Evolutionary conservation across 1,284 basidiomycete genomes (phyloP).

Genomic region (Fomitopsis palustris): DNA sequence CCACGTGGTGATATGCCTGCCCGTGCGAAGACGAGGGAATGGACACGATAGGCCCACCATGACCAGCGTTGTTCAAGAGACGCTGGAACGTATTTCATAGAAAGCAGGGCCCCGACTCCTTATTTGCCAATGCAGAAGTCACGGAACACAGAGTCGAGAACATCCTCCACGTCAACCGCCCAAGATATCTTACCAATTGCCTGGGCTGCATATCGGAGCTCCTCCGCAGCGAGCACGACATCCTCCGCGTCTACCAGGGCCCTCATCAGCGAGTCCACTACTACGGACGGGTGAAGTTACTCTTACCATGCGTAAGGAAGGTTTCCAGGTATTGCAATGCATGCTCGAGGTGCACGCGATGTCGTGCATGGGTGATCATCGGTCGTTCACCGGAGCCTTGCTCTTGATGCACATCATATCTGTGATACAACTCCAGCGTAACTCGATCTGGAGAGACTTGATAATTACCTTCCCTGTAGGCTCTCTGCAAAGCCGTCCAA

Average conservation of each 20-base stretch:
- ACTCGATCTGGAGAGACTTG: background rate
- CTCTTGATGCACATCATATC: slow-evolving; percentile 35
- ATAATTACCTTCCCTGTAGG: slow-evolving; percentile 52
- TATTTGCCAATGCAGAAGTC: slow-evolving; percentile 88
- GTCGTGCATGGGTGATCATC: slow-evolving; percentile 76
- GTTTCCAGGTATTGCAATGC: slow-evolving; percentile 63
- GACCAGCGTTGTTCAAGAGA: too few species aligned
- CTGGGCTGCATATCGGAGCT: slow-evolving; percentile 78
- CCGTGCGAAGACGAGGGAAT: too few species aligned
- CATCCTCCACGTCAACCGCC: slow-evolving; percentile 69
- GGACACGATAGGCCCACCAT: background rate
- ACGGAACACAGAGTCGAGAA: slow-evolving; percentile 77
- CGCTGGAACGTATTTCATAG: background rate
- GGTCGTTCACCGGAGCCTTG: slow-evolving; percentile 39
- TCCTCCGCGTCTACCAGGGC: slow-evolving; percentile 42
- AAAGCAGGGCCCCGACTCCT: background rate
- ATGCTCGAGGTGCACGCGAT: slow-evolving; percentile 70
- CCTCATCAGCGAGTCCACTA: background rate
- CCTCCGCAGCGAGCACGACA: slow-evolving; percentile 79
- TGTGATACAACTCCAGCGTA: slow-evolving; percentile 16
- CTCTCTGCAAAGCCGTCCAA: slow-evolving; percentile 50
- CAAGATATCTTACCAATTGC: slow-evolving; percentile 82
- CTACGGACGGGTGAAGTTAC: background rate
- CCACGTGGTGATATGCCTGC: too few species aligned
- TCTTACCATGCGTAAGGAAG: slow-evolving; percentile 58